Percentiles rank a stretch among this genome's conserved stretches.
phyloP scores from a whole-genome alignment of 1,139 yeast genomes.

The Petasospora rhodanensis region DNA sequence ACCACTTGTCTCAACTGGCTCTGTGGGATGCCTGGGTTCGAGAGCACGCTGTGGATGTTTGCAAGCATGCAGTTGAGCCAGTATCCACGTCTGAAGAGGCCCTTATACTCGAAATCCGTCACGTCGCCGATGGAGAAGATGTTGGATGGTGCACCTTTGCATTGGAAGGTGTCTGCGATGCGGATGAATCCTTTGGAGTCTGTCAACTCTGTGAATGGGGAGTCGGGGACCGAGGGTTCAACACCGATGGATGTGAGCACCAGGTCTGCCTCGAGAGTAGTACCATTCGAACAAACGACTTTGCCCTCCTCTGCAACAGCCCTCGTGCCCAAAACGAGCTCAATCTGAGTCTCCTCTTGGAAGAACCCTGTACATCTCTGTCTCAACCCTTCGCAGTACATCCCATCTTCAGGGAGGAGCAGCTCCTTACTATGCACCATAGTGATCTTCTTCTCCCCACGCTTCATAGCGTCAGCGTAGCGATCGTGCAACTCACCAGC shows the following conservation, averaged over 20 bases:
- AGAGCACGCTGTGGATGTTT: constrained; percentile 9
- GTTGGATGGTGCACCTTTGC: constrained; percentile 11
- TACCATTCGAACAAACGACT: constrained; percentile 9
- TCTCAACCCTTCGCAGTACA: constrained; percentile 12
- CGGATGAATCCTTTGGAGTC: constrained; percentile 21
- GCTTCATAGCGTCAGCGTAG: constrained; percentile 10
- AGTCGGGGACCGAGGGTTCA: constrained; percentile 24
- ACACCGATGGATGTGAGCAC: constrained; percentile 22
- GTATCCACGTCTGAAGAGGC: constrained; percentile 8
- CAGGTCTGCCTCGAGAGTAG: constrained; percentile 18
- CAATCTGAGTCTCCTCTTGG: constrained; percentile 5
- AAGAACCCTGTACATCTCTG: constrained; percentile 10
- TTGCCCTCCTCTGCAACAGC: constrained; percentile 7
- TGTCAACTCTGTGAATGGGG: constrained; percentile 12
- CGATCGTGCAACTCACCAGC: constrained; percentile 26
- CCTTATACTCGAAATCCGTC: constrained; percentile 18
- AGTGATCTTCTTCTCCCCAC: constrained; percentile 20
- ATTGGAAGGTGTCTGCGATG: constrained; percentile 23
- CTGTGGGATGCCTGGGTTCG: background rate
- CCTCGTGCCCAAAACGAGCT: constrained; percentile 10
- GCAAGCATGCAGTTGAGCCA: constrained; percentile 13
- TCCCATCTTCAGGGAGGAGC: constrained; percentile 15
- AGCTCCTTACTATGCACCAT: constrained; percentile 20
- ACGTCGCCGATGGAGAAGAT: constrained; percentile 30
- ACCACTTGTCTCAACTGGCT: background rate